Percentiles rank a stretch among this genome's conserved stretches.
Evolutionary conservation across 2,329 filamentous ascomycete genomes (phyloP).

Genomic region (Lachnellula hyalina): DNA sequence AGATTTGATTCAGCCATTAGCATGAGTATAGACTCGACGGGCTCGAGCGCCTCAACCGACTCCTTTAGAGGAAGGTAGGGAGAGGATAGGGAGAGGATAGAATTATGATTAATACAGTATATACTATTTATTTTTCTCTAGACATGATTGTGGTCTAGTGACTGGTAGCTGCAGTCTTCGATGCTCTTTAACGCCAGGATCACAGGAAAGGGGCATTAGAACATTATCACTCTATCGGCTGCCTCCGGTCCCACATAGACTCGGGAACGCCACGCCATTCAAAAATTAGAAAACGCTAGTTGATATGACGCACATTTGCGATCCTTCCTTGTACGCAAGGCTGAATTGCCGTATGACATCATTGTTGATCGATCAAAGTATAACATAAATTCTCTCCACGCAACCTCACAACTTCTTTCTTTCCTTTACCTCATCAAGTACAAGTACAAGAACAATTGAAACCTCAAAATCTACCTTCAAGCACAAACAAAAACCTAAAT

Average conservation of each 20-base stretch:
- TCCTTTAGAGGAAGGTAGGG: not conserved
- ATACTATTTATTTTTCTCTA: not conserved
- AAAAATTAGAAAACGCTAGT: too few relatives aligned
- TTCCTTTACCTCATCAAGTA: conserved; percentile 5
- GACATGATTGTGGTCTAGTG: too few relatives aligned
- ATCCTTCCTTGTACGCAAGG: not conserved
- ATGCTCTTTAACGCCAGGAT: too few relatives aligned
- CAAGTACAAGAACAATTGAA: not conserved
- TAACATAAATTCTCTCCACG: too few relatives aligned
- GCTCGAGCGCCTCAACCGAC: not conserved
- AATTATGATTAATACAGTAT: not conserved
- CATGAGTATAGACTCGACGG: not conserved
- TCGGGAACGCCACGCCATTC: not conserved
- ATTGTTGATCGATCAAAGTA: too few relatives aligned
- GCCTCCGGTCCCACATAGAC: not conserved
- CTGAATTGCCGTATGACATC: not conserved
- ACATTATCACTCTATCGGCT: not conserved
- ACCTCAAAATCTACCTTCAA: not conserved
- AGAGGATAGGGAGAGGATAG: not conserved
- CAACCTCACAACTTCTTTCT: not conserved
- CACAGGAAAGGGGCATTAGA: not conserved
- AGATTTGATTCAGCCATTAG: conserved; percentile 24
- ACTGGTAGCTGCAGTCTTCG: too few relatives aligned
- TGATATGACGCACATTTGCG: not conserved
- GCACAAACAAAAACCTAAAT: conserved; percentile 2